Conservation (phyloP, 306 rosid species). For the Acacia confusa region DNA sequence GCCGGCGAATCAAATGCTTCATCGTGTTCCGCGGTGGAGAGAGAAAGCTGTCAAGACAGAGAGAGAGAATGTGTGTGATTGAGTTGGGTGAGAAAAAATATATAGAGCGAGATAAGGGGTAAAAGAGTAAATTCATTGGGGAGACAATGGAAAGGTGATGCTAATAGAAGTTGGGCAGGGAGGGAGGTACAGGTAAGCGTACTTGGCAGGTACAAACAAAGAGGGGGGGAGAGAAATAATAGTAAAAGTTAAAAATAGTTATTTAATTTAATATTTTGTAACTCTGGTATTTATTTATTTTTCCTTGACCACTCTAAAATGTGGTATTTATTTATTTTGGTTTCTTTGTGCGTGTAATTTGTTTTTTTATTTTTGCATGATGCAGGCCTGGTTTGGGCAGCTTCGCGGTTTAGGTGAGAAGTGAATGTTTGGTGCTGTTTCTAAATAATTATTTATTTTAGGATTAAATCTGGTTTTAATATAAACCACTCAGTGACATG, state of each 20-base stretch:
- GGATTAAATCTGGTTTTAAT: not conserved
- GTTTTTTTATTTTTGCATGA: not conserved
- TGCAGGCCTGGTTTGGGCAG: not conserved
- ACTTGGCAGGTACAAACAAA: conserved; percentile 86
- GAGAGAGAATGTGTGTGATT: not conserved
- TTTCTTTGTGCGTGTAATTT: not conserved
- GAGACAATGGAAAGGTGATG: conserved; percentile 66
- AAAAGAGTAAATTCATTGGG: conserved; percentile 9
- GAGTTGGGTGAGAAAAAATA: conserved; percentile 21
- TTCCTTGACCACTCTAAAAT: not conserved
- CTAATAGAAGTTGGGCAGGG: conserved; percentile 55
- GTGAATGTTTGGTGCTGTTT: not conserved
- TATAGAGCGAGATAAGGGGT: conserved; percentile 16
- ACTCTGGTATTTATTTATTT: not conserved
- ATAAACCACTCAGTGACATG: not conserved
- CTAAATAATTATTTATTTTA: not conserved
- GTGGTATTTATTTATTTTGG: not conserved
- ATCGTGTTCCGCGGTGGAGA: conserved; percentile 21
- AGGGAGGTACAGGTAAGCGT: conserved; percentile 97
- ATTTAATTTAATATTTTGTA: not conserved
- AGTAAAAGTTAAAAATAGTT: not conserved
- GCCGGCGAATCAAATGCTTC: conserved; percentile 81
- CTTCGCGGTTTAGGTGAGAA: not conserved
- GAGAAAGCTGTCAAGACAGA: not conserved
- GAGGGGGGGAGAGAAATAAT: conserved; percentile 5